Base-by-base conservation (phyloP, 495 filamentous ascomycete species). In the Penicillium antarcticum region DNA sequence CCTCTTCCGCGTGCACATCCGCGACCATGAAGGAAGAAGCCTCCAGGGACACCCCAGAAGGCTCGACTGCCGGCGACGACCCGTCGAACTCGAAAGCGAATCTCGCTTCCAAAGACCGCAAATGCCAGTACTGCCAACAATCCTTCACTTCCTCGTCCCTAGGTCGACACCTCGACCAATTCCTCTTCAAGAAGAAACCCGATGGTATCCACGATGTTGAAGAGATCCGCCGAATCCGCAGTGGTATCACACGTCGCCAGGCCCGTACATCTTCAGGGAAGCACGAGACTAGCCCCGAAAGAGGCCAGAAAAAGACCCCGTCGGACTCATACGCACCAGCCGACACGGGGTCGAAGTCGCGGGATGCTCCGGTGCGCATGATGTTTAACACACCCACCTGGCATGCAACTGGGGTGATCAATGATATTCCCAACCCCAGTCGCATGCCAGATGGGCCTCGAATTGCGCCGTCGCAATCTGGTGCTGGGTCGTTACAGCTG, bases 111-210 rank as follows among this genome's bases (percentile, higher is more conserved):
- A 96, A 96, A 68, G 90, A 96, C 73, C 86, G 83, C 55, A 80
- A 75, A 60, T 96, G 91, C 66, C 88, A 87, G 16, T 96, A 87
- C 74, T 96, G 91, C 69, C 69, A 82, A 35, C 88, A 92, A 64
- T 68, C 83, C 2, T 96, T 95, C 57, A 96, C 91, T 2, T 95
- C 91, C 7, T 95, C 91, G 5, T 94, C 89, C 3, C 78, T 96
- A n/a, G 91, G 91, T 19, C 87, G 91, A 33, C 91, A 96, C 72
- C 80, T 96, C 21, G 91, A 96, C 63, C 79, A 94, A 31, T 96
- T 91, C 64, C 87, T 96, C 53, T 89, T 88, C 63, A 84, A 87
- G 57, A 92, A 88, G 70, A 95, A 96, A 62, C 79, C 89, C 3
- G 91, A 96, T 69, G 91, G 90, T 8, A 61, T 95, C 37, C 91